Conservation (phyloP, 805 yeast genomes). For the Blastobotrys mokoenaii region DNA sequence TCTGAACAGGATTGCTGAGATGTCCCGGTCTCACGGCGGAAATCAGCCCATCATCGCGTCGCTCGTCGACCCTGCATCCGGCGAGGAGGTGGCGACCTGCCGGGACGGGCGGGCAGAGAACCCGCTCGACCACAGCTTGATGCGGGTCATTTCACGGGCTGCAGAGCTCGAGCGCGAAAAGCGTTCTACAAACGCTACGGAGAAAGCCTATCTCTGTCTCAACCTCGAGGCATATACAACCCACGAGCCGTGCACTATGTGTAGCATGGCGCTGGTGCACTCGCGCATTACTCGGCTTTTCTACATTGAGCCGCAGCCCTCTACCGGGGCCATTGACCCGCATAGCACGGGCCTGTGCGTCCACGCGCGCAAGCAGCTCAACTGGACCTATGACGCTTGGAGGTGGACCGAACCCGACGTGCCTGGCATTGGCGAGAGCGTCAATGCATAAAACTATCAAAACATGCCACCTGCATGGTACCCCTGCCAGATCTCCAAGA, state of each 20-base stretch:
- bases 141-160: slow-evolving; percentile 58
- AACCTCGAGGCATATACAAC: slow-evolving; percentile 75
- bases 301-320: slow-evolving; percentile 41
- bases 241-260: slow-evolving; percentile 96
- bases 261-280: slow-evolving; percentile 91
- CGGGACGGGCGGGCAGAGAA: slow-evolving; percentile 30
- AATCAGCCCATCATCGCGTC: slow-evolving; percentile 43
- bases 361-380: slow-evolving; percentile 66
- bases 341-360: slow-evolving; percentile 57
- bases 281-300: slow-evolving; percentile 69
- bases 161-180: slow-evolving; percentile 46
- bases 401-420: slow-evolving; percentile 37
- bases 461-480: background rate
- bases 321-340: slow-evolving; percentile 49
- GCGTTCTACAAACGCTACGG: slow-evolving; percentile 23
- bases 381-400: slow-evolving; percentile 85
- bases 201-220: slow-evolving; percentile 56
- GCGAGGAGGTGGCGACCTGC: slow-evolving; percentile 32
- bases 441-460: background rate
- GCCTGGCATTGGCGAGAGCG: background rate
- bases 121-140: slow-evolving; percentile 66
- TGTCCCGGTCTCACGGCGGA: slow-evolving; percentile 18
- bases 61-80: slow-evolving; percentile 51
- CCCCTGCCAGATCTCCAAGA: background rate
- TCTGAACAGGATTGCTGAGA: slow-evolving; percentile 23